These are phyloP conservation scores for Saururus chinensis DNA, from an alignment of 164 flowering plant genomes.

Conservation along the genomic window DNA sequence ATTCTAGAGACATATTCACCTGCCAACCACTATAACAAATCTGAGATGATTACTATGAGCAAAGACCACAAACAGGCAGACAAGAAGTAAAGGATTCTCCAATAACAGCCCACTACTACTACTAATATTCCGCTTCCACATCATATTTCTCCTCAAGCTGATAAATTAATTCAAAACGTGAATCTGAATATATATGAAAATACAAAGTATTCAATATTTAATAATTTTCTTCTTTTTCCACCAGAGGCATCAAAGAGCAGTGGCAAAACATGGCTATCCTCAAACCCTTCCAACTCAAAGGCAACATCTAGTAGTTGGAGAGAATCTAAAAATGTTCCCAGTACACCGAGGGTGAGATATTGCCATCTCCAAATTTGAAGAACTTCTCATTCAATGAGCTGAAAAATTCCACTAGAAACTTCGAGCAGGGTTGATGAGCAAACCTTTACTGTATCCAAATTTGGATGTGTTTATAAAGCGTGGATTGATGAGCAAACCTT, in stretches of 20 bases:
- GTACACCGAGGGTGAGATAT: conserved; percentile 71
- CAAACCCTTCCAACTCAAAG: conserved; percentile 31
- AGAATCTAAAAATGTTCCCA: conserved; percentile 27
- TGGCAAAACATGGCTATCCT: conserved; percentile 29
- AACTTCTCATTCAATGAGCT: conserved; percentile 63
- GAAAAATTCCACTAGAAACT: conserved; percentile 70
- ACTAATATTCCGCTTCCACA: no score
- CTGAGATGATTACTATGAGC: no score
- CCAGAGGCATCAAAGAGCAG: conserved; percentile 32
- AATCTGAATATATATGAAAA: neutral
- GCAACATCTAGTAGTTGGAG: conserved; percentile 24
- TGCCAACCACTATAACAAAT: no score
- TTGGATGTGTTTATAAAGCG: conserved; percentile 83
- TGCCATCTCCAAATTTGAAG: conserved; percentile 53
- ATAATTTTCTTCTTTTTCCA: neutral
- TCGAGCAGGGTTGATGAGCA: conserved; percentile 82
- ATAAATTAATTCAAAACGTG: neutral
- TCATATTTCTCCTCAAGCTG: no score
- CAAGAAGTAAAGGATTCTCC: no score
- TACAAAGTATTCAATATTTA: no score
- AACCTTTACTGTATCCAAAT: no score
- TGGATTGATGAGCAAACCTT: conserved; percentile 77
- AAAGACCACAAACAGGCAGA: no score
- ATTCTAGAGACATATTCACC: neutral
- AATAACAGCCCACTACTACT: no score